A percentile compares a stretch with the other conserved stretches of the same genome.
Conservation (phyloP, 768 basidiomycete genomes). For the Cystofilobasidium ferigula region DNA sequence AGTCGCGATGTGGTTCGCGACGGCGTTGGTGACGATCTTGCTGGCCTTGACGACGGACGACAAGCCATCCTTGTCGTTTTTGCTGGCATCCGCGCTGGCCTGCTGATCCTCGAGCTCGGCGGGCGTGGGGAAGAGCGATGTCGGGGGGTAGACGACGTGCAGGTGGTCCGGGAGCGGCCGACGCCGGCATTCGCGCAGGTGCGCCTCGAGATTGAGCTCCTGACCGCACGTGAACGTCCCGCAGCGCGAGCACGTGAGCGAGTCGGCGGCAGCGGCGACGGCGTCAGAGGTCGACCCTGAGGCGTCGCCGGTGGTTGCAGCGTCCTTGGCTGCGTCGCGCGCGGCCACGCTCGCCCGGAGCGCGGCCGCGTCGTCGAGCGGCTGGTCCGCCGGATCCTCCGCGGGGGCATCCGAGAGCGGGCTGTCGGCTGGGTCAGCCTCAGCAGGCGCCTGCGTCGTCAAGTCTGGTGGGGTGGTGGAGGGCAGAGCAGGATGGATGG, state of each 20-base stretch:
- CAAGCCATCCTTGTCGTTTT: too few species aligned
- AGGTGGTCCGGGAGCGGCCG: neutral
- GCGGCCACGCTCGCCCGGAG: too few species aligned
- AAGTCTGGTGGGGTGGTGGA: too few species aligned
- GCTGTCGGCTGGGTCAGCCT: too few species aligned
- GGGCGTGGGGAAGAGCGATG: neutral
- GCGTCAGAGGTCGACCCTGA: too few species aligned
- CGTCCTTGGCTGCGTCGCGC: too few species aligned
- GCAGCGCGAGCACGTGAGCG: neutral
- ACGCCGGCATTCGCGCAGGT: neutral
- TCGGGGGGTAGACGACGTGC: neutral
- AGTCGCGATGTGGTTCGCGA: neutral
- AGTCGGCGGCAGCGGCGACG: neutral
- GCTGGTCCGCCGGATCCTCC: too few species aligned
- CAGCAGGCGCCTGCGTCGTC: too few species aligned
- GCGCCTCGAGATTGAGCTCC: slow-evolving; percentile 2
- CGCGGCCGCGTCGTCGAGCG: too few species aligned
- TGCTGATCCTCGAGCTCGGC: neutral
- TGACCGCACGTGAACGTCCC: neutral
- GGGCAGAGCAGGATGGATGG: too few species aligned
- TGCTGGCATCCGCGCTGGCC: neutral
- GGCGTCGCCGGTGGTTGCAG: too few species aligned
- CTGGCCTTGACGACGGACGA: neutral
- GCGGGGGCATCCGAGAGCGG: too few species aligned
- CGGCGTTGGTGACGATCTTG: neutral